Evolutionary conservation across 345 rosid species (phyloP), one percentile per base, ranked within the genome.

Genomic region (Diplotaxis tenuifolia): DNA sequence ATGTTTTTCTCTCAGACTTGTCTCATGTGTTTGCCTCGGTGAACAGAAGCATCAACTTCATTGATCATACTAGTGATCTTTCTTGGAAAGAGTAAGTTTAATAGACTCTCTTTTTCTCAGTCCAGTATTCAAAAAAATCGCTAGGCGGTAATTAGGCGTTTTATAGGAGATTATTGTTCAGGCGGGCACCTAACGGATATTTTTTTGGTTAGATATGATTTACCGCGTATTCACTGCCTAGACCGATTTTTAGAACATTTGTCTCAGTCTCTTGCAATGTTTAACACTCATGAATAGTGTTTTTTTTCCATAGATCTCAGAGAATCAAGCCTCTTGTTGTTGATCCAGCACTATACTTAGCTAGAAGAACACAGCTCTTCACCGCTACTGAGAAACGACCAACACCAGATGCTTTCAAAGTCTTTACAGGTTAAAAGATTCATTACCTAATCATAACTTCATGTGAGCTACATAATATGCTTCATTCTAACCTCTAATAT

Each of bases 41-140:
- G 31, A 78, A 87, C 40, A 84, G 97, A 80, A 96, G 89, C 71
- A 74, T 96, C 76, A 96, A 88, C 87, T 96, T 96, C 83, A 84
- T 96, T 38, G 96, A 90, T 76, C 99, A 96, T 53, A 92, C 94
- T 78, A 81, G 96, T 80, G 96, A 96, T 76, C 93, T 96, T 71
- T 92, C 97, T 53, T 96, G 99, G 99, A 96, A 96, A 88, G 99
- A 90, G 99, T 96, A 86, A 67, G 96, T 74, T 36, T 12, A 15
- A 40, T 70, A 71, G n/a, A 58, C 6, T 32, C 55, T 67, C 56
- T 1, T 3, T 20, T 9, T 20, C 25, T 40, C 32, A 4, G 32
- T 29, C 6, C 7, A 29, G 7, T 29, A 8, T 29, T 29, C 32
- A 29, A 29, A 8, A 29, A 29, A 29, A n/a, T 29, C 32, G 32